These are phyloP conservation scores for Dipteronia dyeriana DNA, from an alignment of 345 rosid genomes.

Conservation along the genomic window DNA sequence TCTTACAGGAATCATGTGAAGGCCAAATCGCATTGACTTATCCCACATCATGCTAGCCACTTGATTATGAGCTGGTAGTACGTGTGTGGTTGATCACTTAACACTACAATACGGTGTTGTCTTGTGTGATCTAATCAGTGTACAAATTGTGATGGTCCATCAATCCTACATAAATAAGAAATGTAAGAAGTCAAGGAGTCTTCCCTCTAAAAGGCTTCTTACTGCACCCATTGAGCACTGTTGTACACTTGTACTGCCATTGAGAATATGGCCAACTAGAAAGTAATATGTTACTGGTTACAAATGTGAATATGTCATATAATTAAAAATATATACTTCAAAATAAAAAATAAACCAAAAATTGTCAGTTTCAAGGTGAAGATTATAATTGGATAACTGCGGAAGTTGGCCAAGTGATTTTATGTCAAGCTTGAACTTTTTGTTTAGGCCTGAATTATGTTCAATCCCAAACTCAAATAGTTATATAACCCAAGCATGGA, in stretches of 20 bases:
- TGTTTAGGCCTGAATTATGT: not conserved
- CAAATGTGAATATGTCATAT: not conserved
- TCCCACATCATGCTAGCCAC: not conserved
- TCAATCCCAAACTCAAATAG: not conserved
- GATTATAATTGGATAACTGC: not conserved
- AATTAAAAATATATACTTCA: too few relatives aligned
- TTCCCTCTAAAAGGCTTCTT: not conserved
- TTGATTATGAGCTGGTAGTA: not conserved
- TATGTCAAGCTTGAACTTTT: constrained; percentile 1
- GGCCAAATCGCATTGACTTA: not conserved
- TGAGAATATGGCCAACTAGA: not conserved
- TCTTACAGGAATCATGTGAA: not conserved
- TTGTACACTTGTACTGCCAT: not conserved
- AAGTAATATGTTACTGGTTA: not conserved
- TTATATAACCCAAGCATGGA: not conserved
- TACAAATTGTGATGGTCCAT: too few relatives aligned
- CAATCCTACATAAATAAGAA: not conserved
- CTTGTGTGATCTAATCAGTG: not conserved
- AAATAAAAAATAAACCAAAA: not conserved
- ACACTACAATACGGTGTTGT: not conserved
- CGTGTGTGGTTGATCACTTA: not conserved
- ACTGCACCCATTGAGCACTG: not conserved
- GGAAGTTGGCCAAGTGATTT: constrained; percentile 1
- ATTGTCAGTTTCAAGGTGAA: not conserved
- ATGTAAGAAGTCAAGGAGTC: not conserved